A percentile compares a stretch with the other conserved stretches of the same genome.
Conservation (phyloP, 257 asterid species). For the Rhazya stricta region DNA sequence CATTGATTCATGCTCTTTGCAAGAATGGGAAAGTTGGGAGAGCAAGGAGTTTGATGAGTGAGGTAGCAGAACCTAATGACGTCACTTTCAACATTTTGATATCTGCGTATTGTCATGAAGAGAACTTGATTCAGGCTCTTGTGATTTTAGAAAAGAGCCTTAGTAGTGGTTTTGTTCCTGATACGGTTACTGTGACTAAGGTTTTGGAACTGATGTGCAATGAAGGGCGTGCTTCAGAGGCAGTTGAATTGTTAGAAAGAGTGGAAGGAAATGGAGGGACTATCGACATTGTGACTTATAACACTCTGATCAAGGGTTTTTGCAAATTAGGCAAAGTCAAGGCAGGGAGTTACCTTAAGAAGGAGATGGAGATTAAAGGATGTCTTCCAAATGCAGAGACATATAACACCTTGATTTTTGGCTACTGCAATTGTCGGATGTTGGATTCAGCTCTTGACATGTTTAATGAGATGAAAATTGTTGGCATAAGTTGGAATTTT, state of each 20-base stretch:
- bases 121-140: constrained; percentile 58
- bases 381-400: constrained; percentile 69
- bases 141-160: constrained; percentile 81
- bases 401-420: constrained; percentile 59
- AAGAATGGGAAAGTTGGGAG: constrained; percentile 79
- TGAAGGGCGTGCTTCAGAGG: constrained; percentile 54
- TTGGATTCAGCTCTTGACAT: constrained; percentile 66
- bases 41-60: constrained; percentile 77
- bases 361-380: constrained; percentile 87
- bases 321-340: constrained; percentile 57
- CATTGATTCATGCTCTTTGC: constrained; percentile 71
- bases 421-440: constrained; percentile 54
- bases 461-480: constrained; percentile 79
- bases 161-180: constrained; percentile 57
- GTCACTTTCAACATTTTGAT: constrained; percentile 71
- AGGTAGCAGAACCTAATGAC: constrained; percentile 54
- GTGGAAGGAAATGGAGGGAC: constrained; percentile 66
- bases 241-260: constrained; percentile 67
- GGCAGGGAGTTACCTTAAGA: constrained; percentile 43
- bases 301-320: constrained; percentile 66
- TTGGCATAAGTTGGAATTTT: constrained; percentile 48
- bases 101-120: constrained; percentile 71
- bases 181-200: constrained; percentile 63
- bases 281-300: constrained; percentile 63
- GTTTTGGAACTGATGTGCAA: constrained; percentile 48